Evolutionary conservation across 164 flowering plant species (phyloP), one percentile per base, ranked within the genome.

Genomic region (Magnolia changhungtana): DNA sequence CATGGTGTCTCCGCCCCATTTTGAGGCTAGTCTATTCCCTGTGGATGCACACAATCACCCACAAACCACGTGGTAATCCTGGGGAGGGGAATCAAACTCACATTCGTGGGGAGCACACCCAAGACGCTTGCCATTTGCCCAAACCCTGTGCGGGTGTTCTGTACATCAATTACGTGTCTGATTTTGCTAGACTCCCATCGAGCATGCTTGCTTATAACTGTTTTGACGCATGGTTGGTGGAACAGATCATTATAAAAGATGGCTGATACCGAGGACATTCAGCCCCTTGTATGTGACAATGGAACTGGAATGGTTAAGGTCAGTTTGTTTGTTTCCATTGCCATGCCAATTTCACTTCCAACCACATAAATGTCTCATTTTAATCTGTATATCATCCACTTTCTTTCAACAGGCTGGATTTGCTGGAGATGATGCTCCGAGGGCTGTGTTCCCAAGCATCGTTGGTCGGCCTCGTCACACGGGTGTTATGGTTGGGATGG

Each of bases 391-490:
- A 68, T 31, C 20, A 27, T 68, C 7, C 16, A 45, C 37, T 63
- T 63, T 31, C 66, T 31, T 27, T 61, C 51, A 24, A 74, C 20
- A 88, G 92, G 92, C 92, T 78, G 92, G 92, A 74, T 89, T 89
- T 85, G 92, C 90, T 75, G 92, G 92, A 72, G 90, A 89, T 82
- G 92, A 89, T 88, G 92, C 92, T 79, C 92, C 91, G 72, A 84
- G 92, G 84, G 92, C 91, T 50, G 91, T 89, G 75, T 89, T 89
- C 71, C 92, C 92, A 69, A 87, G 92, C 78, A 88, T 88, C 75
- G 90, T 88, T 29, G 90, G 90, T 4, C 83, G 89, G 23, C 90
- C 90, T 20, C 87, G 90, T 23, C 90, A 88, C 81, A 88, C 90
- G 8, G 90, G 90, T 72, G 89, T 88, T 72, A 88, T 86, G 90